phyloP scores from a whole-genome alignment of 192 early-diverging fungal species.

The Spinellus fusiger region DNA sequence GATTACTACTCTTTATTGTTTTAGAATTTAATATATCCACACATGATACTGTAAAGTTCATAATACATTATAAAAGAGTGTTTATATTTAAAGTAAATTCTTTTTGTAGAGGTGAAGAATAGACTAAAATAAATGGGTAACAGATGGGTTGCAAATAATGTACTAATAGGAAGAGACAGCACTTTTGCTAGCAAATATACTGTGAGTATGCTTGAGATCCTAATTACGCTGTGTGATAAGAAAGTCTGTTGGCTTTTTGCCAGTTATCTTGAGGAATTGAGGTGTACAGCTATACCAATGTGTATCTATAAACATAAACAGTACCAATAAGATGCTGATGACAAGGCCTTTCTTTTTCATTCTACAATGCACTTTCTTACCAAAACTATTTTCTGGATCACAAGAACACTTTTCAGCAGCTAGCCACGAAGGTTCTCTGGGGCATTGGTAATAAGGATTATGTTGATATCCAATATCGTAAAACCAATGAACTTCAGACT shows the following conservation, averaged over 20 bases:
- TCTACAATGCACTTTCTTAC: conserved; percentile 24
- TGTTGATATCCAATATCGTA: conserved; percentile 70
- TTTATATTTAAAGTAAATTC: too few relatives aligned
- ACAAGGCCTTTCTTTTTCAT: not conserved
- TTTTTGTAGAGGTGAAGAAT: too few relatives aligned
- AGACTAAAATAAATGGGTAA: too few relatives aligned
- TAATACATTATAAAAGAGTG: too few relatives aligned
- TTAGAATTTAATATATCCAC: too few relatives aligned
- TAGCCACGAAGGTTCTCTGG: conserved; percentile 38
- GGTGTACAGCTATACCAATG: conserved; percentile 17
- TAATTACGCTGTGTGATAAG: conserved; percentile 13
- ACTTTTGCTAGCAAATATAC: too few relatives aligned
- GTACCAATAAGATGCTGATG: not conserved
- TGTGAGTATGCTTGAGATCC: too few relatives aligned
- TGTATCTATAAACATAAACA: conserved; percentile 2
- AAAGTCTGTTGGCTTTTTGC: conserved; percentile 16
- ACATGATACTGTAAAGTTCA: too few relatives aligned
- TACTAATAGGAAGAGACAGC: too few relatives aligned
- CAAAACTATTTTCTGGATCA: conserved; percentile 36
- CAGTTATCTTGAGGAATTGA: conserved; percentile 15
- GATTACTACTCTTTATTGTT: too few relatives aligned
- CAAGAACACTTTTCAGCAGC: conserved; percentile 49
- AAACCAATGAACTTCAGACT: conserved; percentile 62
- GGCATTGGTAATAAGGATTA: conserved; percentile 52
- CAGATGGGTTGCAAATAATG: too few relatives aligned